Conservation (phyloP, 345 rosid species). For the Ceriops tagal region DNA sequence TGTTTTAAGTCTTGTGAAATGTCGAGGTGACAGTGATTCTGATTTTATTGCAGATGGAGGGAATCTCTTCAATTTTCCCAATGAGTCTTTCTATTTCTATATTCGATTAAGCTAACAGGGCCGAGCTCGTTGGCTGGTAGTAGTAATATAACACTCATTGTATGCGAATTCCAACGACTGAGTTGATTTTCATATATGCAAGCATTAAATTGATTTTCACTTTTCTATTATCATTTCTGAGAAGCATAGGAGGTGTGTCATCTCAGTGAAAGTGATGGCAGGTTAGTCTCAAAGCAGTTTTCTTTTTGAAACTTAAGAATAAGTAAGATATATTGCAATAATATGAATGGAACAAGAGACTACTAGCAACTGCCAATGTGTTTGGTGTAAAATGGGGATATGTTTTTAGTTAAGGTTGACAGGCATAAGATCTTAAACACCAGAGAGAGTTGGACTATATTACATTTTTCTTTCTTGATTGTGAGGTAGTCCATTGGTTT, state of each 20-base stretch:
- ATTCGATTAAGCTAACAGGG: not conserved
- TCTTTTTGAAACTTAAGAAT: not conserved
- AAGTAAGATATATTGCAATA: no score
- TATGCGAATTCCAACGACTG: no score
- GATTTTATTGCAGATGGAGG: not conserved
- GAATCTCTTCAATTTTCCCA: not conserved
- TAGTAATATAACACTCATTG: not conserved
- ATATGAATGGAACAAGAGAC: no score
- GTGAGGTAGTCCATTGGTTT: not conserved
- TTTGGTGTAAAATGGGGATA: not conserved
- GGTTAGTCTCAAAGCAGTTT: not conserved
- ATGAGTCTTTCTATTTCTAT: not conserved
- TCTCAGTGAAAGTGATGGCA: not conserved
- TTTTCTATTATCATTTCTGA: not conserved
- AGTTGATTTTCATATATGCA: no score
- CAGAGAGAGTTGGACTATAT: not conserved
- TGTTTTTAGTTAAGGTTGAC: not conserved
- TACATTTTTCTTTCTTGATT: not conserved
- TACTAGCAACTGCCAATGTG: no score
- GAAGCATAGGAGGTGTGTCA: not conserved
- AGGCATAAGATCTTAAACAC: not conserved
- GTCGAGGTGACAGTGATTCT: slow-evolving; percentile 2
- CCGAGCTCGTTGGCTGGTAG: not conserved
- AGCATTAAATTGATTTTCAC: no score
- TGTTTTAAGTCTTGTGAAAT: slow-evolving; percentile 11